phyloP scores from a whole-genome alignment of 768 basidiomycete species.

The Boletus rufocinnamomeus region DNA sequence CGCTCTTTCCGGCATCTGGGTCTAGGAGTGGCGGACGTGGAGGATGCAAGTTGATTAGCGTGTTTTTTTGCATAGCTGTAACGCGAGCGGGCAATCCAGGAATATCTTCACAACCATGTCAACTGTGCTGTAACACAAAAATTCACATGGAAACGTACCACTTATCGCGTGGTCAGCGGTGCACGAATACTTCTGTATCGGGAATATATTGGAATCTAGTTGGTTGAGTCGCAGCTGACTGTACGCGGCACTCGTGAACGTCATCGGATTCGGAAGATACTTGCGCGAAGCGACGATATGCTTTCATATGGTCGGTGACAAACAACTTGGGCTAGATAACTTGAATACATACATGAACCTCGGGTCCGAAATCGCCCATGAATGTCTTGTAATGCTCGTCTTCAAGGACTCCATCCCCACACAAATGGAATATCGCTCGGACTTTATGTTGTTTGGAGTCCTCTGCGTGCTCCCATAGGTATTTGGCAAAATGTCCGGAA shows the following conservation, averaged over 20 bases:
- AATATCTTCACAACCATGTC: constrained; percentile 24
- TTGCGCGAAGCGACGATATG: constrained; percentile 74
- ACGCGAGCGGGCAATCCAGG: constrained; percentile 52
- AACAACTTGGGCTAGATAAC: not conserved
- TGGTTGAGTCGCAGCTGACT: constrained; percentile 71
- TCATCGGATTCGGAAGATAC: constrained; percentile 61
- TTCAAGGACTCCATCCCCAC: constrained; percentile 69
- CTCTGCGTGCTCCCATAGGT: constrained; percentile 45
- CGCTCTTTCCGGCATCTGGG: constrained; percentile 26
- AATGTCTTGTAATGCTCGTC: constrained; percentile 70
- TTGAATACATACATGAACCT: constrained; percentile 55
- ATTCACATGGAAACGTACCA: constrained; percentile 24
- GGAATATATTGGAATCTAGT: constrained; percentile 75
- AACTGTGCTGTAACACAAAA: not conserved
- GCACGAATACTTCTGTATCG: constrained; percentile 56
- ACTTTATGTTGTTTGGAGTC: constrained; percentile 47
- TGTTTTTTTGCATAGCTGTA: constrained; percentile 43
- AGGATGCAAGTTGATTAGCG: constrained; percentile 50
- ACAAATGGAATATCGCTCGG: constrained; percentile 63
- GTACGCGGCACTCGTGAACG: constrained; percentile 73
- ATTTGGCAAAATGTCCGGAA: constrained; percentile 49
- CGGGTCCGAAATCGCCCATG: constrained; percentile 64
- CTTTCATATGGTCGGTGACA: constrained; percentile 40
- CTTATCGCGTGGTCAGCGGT: constrained; percentile 42
- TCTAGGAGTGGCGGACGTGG: constrained; percentile 42